Conservation (phyloP, 768 basidiomycete species). For the Tulasnella calospora region DNA sequence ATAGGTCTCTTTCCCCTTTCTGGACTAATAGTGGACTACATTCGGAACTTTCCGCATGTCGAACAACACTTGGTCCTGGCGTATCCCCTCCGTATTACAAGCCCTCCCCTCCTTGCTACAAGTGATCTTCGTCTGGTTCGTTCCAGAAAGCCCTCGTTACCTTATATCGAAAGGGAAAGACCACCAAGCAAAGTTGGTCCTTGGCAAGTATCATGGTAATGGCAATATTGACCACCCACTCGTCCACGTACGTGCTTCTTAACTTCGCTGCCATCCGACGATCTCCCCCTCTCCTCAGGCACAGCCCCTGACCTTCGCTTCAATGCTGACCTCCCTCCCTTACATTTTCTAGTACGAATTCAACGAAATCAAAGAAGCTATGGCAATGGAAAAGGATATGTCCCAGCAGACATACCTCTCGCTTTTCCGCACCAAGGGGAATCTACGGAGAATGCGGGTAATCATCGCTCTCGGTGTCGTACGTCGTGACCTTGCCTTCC, state of each 20-base stretch:
- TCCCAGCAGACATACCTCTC: slow-evolving; percentile 46
- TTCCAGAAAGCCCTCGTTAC: slow-evolving; percentile 47
- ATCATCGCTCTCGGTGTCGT: slow-evolving; percentile 41
- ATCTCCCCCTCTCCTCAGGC: neutral
- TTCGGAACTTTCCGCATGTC: slow-evolving; percentile 42
- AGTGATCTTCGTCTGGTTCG: slow-evolving; percentile 45
- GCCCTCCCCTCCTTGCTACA: slow-evolving; percentile 55
- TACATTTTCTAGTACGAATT: slow-evolving; percentile 26
- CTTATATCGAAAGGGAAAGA: slow-evolving; percentile 55
- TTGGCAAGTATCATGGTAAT: slow-evolving; percentile 69
- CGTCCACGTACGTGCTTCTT: slow-evolving; percentile 42
- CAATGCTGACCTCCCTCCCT: neutral
- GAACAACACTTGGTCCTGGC: slow-evolving; percentile 35
- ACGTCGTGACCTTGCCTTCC: slow-evolving; percentile 37
- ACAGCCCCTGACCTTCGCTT: neutral
- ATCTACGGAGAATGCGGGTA: slow-evolving; percentile 61
- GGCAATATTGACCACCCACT: slow-evolving; percentile 58
- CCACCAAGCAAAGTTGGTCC: slow-evolving; percentile 53
- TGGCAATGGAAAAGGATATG: slow-evolving; percentile 57
- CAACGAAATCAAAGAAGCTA: slow-evolving; percentile 58
- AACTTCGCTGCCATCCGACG: neutral
- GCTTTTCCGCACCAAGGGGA: slow-evolving; percentile 59
- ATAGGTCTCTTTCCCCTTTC: neutral
- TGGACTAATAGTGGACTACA: slow-evolving; percentile 40
- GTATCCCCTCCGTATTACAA: slow-evolving; percentile 57